phyloP scores from a whole-genome alignment of 768 basidiomycete species.

The Imleria badia region DNA sequence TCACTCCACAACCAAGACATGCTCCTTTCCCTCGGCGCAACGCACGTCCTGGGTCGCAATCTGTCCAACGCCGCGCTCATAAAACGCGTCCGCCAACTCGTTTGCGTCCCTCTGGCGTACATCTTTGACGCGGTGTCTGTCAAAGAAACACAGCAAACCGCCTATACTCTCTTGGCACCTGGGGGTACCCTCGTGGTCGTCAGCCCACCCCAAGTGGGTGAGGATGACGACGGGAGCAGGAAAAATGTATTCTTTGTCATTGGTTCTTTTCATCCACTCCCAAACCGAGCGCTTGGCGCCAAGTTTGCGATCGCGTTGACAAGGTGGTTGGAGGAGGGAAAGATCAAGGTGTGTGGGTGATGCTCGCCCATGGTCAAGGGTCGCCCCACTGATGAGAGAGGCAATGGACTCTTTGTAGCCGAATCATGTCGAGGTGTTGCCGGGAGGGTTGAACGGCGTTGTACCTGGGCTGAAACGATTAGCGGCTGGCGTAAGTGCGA shows the following conservation, averaged over 20 bases:
- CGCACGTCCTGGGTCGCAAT: constrained; percentile 33
- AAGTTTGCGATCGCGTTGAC: constrained; percentile 10
- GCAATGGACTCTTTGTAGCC: constrained; percentile 29
- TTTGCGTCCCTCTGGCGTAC: neutral
- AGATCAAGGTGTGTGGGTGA: constrained; percentile 20
- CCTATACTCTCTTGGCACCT: constrained; percentile 27
- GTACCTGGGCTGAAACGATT: constrained; percentile 32
- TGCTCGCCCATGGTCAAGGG: neutral
- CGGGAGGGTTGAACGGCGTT: constrained; percentile 37
- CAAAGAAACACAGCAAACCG: constrained; percentile 33
- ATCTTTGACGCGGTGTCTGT: constrained; percentile 32
- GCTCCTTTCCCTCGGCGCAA: constrained; percentile 38
- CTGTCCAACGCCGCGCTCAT: constrained; percentile 14
- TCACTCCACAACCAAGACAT: constrained; percentile 31
- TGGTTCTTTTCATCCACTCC: constrained; percentile 5
- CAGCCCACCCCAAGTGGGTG: neutral
- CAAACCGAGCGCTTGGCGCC: constrained; percentile 3
- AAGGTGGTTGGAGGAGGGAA: constrained; percentile 13
- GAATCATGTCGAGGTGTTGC: constrained; percentile 37
- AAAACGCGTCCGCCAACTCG: constrained; percentile 1
- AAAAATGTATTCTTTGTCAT: neutral
- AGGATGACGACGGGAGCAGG: neutral
- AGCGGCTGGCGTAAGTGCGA: constrained; percentile 35
- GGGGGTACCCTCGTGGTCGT: constrained; percentile 30
- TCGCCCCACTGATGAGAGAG: neutral